phyloP scores from a whole-genome alignment of 202 grass and related monocot genomes.

The Musa balbisiana region DNA sequence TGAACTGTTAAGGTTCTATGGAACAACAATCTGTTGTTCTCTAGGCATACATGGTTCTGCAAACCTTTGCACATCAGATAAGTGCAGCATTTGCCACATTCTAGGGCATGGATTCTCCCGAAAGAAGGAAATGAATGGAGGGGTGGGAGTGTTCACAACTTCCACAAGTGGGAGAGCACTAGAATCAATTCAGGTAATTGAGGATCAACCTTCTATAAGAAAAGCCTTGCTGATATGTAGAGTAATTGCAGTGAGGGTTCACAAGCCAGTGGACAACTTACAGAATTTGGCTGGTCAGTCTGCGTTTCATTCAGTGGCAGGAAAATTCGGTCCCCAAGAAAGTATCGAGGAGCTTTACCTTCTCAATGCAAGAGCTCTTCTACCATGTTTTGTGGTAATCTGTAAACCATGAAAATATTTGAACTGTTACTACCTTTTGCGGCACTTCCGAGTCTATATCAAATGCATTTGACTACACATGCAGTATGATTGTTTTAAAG shows the following conservation, averaged over 20 bases:
- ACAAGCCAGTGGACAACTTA: slow-evolving; percentile 5
- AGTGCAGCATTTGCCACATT: slow-evolving; percentile 9
- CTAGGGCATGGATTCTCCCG: slow-evolving; percentile 5
- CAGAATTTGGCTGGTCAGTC: slow-evolving; percentile 3
- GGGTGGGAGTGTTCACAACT: slow-evolving; percentile 1
- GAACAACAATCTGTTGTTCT: slow-evolving; percentile 6
- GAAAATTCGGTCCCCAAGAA: slow-evolving; percentile 1
- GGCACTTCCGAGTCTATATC: not conserved
- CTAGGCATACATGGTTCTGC: not conserved
- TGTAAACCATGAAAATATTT: slow-evolving; percentile 2
- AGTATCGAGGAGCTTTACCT: slow-evolving; percentile 17
- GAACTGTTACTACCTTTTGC: not conserved
- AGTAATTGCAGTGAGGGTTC: slow-evolving; percentile 10
- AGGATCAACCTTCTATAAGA: not conserved
- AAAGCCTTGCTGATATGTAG: slow-evolving; percentile 14
- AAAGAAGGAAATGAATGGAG: slow-evolving; percentile 15
- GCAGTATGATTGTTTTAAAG: not conserved
- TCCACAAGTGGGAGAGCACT: slow-evolving; percentile 16
- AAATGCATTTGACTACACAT: not conserved
- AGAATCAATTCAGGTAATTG: not conserved
- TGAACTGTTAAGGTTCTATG: slow-evolving; percentile 15
- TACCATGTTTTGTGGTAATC: slow-evolving; percentile 14
- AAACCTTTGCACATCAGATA: slow-evolving; percentile 6
- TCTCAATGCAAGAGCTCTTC: slow-evolving; percentile 8
- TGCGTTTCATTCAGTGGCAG: slow-evolving; percentile 11